Evolutionary conservation across 2,329 filamentous ascomycete species (phyloP), one percentile per base, ranked within the genome.

Genomic region (Nothophoma quercina): DNA sequence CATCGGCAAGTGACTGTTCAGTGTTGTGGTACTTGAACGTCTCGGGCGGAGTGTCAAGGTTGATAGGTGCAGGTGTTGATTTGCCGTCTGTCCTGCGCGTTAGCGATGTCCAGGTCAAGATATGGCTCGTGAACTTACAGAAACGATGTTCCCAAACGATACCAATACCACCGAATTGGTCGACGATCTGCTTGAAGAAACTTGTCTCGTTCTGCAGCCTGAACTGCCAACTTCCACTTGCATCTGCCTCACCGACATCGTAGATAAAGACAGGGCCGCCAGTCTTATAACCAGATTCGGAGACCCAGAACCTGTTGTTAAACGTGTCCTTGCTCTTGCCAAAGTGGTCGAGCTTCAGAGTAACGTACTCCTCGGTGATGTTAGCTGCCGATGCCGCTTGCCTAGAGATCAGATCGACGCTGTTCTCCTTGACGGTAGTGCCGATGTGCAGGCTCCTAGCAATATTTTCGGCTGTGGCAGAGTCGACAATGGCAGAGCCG

Each of bases 141-240:
- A 69, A 78, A 25, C 76, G 68, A 48, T 75, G 73, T 56, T 77
- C 74, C 72, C 73, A 77, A 0, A 73, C 67, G 32, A 77, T 73
- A 4, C 73, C 74, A 33, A 77, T 62, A 4, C 71, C 73, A 18
- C 63, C 57, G 34, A 69, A 75, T n/a, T 67, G 51, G 16, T 74
- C 68, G 13, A 75, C 67, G 9, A 75, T 49, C 45, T 73, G 65
- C 50, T 68, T 70, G 60, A 75, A 72, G 38, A 72, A 71, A 7
- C 64, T 69, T 7, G 65, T 70, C 35, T 62, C 58, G 40, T 71
- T 67, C 42, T 60, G 58, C 33, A 75, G 52, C 35, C 67, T 54
- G 4, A 60, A 62, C n/a, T 64, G 35, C 12, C 64, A 70, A 56
- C 56, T 62, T 0, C 42, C 15, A 15, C 56, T 57, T 9, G 71